These are phyloP conservation scores for Apostasia ramifera DNA, from an alignment of 106 monocot genomes.

Conservation along the genomic window DNA sequence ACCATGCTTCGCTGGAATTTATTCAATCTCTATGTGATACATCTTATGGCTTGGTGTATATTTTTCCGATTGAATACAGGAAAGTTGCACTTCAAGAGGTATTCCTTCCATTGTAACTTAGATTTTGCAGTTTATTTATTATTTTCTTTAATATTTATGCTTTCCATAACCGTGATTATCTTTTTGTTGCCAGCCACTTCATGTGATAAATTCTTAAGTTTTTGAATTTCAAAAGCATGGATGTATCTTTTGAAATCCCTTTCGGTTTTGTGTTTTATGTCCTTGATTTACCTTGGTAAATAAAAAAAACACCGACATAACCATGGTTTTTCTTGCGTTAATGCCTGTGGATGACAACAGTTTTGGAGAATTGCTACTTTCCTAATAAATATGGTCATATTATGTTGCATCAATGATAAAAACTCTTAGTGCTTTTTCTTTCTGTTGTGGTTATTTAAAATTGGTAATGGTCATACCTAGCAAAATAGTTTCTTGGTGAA, in stretches of 20 bases:
- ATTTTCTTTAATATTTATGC: background rate
- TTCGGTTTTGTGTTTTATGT: background rate
- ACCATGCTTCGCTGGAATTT: constrained; percentile 89
- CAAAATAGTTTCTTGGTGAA: too few relatives aligned
- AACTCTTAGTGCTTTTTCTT: too few relatives aligned
- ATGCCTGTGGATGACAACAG: too few relatives aligned
- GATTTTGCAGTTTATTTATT: background rate
- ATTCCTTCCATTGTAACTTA: background rate
- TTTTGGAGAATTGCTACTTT: too few relatives aligned
- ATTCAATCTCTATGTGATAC: constrained; percentile 90
- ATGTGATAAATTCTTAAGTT: constrained; percentile 69
- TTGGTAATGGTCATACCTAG: too few relatives aligned
- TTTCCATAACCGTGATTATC: constrained; percentile 1
- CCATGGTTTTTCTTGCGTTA: too few relatives aligned
- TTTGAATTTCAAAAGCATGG: constrained; percentile 60
- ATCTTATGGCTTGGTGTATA: constrained; percentile 86
- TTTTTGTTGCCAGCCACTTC: constrained; percentile 48
- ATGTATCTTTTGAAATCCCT: constrained; percentile 37
- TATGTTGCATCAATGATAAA: too few relatives aligned
- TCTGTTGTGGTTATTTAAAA: too few relatives aligned
- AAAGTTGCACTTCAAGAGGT: constrained; percentile 92
- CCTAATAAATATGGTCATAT: too few relatives aligned
- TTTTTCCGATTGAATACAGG: constrained; percentile 91
- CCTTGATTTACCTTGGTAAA: too few relatives aligned
- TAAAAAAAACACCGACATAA: too few relatives aligned